Conservation (phyloP, 495 filamentous ascomycete species). For the Aspergillus haitiensis region DNA sequence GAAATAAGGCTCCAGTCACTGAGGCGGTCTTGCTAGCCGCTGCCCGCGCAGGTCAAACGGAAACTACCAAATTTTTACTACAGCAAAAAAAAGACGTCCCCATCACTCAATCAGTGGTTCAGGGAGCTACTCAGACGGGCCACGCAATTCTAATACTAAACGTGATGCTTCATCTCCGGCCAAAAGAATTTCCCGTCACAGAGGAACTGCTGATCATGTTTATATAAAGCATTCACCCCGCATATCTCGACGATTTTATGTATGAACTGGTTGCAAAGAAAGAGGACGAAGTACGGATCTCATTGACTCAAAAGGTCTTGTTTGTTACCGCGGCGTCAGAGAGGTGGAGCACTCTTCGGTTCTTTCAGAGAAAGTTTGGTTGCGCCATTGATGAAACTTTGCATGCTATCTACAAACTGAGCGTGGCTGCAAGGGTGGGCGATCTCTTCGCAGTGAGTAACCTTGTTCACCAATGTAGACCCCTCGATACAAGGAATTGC, state of each 20-base stretch:
- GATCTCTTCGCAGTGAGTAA: background rate
- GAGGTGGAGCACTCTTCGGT: background rate
- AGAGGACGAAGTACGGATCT: background rate
- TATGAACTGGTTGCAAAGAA: background rate
- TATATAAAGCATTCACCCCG: too few species aligned
- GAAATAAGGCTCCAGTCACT: background rate
- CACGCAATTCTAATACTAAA: background rate
- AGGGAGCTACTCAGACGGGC: background rate
- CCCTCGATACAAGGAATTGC: background rate
- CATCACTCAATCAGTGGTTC: background rate
- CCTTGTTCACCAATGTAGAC: background rate
- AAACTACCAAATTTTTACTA: too few species aligned
- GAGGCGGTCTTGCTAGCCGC: too few species aligned
- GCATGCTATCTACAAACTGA: background rate
- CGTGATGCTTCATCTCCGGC: background rate
- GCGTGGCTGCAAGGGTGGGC: background rate
- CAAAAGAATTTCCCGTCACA: background rate
- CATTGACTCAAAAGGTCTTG: background rate
- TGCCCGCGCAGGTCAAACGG: too few species aligned
- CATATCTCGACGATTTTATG: too few species aligned
- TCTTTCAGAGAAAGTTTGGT: background rate
- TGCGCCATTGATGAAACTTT: background rate
- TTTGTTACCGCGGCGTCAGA: background rate
- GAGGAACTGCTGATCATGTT: too few species aligned
- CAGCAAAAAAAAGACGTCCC: too few species aligned